Evolutionary conservation across 495 filamentous ascomycete species (phyloP), one percentile per base, ranked within the genome.

Genomic region (Penicillium bialowiezense): DNA sequence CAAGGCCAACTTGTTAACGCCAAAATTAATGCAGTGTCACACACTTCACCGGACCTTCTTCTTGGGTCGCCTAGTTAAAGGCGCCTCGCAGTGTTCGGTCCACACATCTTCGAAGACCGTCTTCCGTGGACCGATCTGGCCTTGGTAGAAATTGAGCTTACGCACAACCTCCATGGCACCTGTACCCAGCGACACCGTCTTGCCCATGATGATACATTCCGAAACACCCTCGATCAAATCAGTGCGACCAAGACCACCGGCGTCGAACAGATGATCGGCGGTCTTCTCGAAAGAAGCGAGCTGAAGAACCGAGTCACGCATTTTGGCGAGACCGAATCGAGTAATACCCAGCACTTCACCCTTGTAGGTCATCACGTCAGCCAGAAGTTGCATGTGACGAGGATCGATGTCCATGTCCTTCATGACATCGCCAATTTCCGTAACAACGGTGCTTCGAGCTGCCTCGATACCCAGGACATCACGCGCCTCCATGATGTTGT

Each of bases 341-440:
- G 93, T 98, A 62, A 98, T 98, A 29, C 93, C 93, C n/a, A 96
- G 80, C 0, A 97, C 88, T 53, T 97, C 92, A 39, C 93, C 93
- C 70, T 95, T 96, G 78, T 92, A 97, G 5, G 93, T 98, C 93
- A 98, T 98, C 29, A 97, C 90, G 50, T 98, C 95, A n/a, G 93
- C 92, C 13, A 98, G 80, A 7, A 98, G 81, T 65, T 97, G 88
- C 91, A 98, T 97, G 77, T 98, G 93, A 26, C 95, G 87, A 21
- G 93, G 93, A 74, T 98, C 93, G 56, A 98, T 97, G 71, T 84
- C 83, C 93, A 98, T 97, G 60, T 83, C 81, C 37, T 76, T 80
- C 90, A 96, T 96, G 62, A 96, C 91, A 17, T 66, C 66, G 41
- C 73, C 70, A 60, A 96, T 95, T 72, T 96, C 91, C 14, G 70